Base-by-base conservation (phyloP, 345 rosid species). In the Lumnitzera racemosa region DNA sequence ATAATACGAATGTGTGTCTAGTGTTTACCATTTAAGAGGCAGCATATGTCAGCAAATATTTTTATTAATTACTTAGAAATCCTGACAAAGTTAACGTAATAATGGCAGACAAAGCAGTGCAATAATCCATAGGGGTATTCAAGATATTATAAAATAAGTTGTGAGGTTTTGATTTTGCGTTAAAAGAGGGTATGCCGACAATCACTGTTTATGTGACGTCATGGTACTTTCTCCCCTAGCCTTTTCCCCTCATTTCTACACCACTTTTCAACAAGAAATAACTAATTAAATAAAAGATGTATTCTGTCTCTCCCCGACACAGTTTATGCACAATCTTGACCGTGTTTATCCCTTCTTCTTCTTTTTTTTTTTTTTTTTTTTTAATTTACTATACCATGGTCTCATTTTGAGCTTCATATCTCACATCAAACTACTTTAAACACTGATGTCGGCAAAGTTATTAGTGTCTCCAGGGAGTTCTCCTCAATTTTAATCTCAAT, bases 121-220 rank as follows among this genome's bases (percentile, higher is more conserved):
- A 49, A 50, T 59, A 68, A 65, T 31, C 61, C 43, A 36, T 36
- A 2, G 43, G 11, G 11, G 11, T 4, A 36, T 36, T 36, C 43
- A 36, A 9, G 43, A 36, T 36, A 36, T 36, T 36, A 36, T 36
- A 36, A 36, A 36, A 36, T 36, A 49, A 25, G 53, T 51, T 53
- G 41, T 51, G 58, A 14, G 29, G 16, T 61, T 14, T 49, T 49
- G 6, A 13, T 15, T 24, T 43, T 55, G 20, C 51, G 61, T 53
- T 58, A 64, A 60, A 57, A 54, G 12, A 2, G 89, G 89, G 72
- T 60, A 66, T 80, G 86, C 89, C 89, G 89, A 83, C 89, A 80
- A 64, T 71, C 61, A 67, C 78, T 78, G 69, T 78, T 66, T 9
- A 51, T 36, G 13, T 69, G 64, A 72, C 61, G 72, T 61, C 61